These are phyloP conservation scores for Musa balbisiana DNA, from an alignment of 202 grass and related monocot genomes.

Conservation along the genomic window DNA sequence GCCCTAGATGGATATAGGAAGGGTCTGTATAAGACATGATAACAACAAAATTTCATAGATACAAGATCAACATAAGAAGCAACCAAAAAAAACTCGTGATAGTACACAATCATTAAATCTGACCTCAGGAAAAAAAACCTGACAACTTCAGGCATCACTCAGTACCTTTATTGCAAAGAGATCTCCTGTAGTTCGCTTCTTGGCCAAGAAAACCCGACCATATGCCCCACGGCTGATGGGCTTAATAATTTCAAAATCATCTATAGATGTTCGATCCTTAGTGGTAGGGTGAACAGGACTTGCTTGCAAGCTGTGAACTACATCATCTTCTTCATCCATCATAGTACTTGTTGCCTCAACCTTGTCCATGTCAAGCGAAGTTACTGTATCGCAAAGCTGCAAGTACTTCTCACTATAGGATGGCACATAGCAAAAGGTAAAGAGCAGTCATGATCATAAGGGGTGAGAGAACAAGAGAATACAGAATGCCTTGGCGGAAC, in stretches of 20 bases:
- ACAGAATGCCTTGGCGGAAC: neutral
- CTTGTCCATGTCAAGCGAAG: conserved; percentile 63
- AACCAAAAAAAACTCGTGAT: neutral
- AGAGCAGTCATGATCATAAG: conserved; percentile 27
- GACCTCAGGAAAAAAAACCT: neutral
- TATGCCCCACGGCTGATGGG: conserved; percentile 98
- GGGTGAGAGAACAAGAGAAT: conserved; percentile 16
- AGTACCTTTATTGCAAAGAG: conserved; percentile 99
- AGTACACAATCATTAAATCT: neutral
- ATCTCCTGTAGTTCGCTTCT: conserved; percentile 98
- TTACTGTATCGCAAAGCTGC: conserved; percentile 86
- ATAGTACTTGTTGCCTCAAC: conserved; percentile 76
- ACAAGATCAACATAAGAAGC: neutral
- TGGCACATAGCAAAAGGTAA: conserved; percentile 26
- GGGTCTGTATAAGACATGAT: neutral
- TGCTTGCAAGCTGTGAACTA: conserved; percentile 86
- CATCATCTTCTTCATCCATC: conserved; percentile 99
- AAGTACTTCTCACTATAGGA: conserved; percentile 88
- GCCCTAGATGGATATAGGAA: neutral
- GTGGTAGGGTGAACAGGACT: conserved; percentile 82
- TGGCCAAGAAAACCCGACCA: conserved; percentile 97
- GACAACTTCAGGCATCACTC: conserved; percentile 5
- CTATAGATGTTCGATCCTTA: conserved; percentile 96
- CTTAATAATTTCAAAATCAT: conserved; percentile 99
- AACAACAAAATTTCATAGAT: neutral